These are phyloP conservation scores for Candida coleopterorum DNA, from an alignment of 805 yeast species.

Conservation along the genomic window DNA sequence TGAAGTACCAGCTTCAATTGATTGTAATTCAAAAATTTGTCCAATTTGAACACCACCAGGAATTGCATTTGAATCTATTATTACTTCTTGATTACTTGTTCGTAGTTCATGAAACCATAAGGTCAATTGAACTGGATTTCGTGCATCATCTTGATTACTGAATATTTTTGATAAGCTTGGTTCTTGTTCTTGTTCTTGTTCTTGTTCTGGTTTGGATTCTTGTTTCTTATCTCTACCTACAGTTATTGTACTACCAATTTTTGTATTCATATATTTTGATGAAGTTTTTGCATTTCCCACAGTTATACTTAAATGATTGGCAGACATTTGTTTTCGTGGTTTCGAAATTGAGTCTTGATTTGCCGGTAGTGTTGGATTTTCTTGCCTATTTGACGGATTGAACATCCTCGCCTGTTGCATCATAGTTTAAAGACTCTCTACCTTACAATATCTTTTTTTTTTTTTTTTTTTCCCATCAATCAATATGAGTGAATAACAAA, in stretches of 20 bases:
- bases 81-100: conserved; percentile 51
- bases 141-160: conserved; percentile 4
- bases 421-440: background rate
- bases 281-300: conserved; percentile 11
- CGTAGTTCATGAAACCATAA: conserved; percentile 70
- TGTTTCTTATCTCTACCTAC: conserved; percentile 14
- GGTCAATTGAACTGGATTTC: conserved; percentile 35
- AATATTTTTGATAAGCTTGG: background rate
- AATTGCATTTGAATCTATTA: conserved; percentile 54
- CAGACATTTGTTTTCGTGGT: conserved; percentile 13
- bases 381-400: conserved; percentile 7
- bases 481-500: too few relatives aligned
- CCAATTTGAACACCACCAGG: conserved; percentile 72
- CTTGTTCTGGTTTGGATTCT: background rate
- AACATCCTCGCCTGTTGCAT: conserved; percentile 31
- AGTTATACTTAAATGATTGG: conserved; percentile 16
- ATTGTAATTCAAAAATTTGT: conserved; percentile 65
- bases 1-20: conserved; percentile 26
- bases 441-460: background rate
- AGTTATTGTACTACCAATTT: conserved; percentile 20
- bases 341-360: background rate
- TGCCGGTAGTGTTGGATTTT: background rate
- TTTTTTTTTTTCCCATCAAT: too few relatives aligned
- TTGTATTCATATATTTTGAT: conserved; percentile 9
- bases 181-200: background rate